Evolutionary conservation across 257 asterid species (phyloP).

Genomic region (Cordia subcordata): DNA sequence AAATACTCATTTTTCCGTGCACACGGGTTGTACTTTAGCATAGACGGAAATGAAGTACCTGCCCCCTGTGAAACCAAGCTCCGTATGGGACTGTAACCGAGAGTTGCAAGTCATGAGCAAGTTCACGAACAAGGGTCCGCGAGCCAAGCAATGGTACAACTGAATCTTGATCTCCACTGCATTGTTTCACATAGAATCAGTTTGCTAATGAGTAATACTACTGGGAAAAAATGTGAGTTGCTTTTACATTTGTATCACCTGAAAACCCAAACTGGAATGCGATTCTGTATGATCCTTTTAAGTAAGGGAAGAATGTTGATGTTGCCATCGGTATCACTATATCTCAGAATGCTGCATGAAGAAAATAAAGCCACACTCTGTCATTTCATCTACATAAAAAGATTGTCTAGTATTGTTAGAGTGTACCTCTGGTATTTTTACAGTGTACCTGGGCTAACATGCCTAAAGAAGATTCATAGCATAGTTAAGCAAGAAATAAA

Average conservation of each 20-base stretch:
- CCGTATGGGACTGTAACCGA: constrained; percentile 79
- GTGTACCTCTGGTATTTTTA: too few relatives aligned
- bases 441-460: too few relatives aligned
- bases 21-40: too few relatives aligned
- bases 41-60: constrained; percentile 35
- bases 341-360: constrained; percentile 45
- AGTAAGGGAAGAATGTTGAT: constrained; percentile 73
- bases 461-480: too few relatives aligned
- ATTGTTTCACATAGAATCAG: neutral
- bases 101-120: constrained; percentile 66
- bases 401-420: too few relatives aligned
- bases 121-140: constrained; percentile 86
- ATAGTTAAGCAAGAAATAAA: neutral
- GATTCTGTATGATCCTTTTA: constrained; percentile 48
- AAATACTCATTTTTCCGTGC: neutral
- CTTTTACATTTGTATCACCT: constrained; percentile 31
- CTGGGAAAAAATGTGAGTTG: neutral
- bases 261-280: constrained; percentile 74
- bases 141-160: constrained; percentile 96
- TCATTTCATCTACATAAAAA: neutral
- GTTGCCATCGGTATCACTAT: constrained; percentile 55
- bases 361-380: constrained; percentile 4
- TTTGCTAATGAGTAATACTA: neutral
- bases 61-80: constrained; percentile 91
- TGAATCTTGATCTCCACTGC: constrained; percentile 98